Base-by-base conservation (phyloP, 441 rosid genomes). In the Geranium incanum region DNA sequence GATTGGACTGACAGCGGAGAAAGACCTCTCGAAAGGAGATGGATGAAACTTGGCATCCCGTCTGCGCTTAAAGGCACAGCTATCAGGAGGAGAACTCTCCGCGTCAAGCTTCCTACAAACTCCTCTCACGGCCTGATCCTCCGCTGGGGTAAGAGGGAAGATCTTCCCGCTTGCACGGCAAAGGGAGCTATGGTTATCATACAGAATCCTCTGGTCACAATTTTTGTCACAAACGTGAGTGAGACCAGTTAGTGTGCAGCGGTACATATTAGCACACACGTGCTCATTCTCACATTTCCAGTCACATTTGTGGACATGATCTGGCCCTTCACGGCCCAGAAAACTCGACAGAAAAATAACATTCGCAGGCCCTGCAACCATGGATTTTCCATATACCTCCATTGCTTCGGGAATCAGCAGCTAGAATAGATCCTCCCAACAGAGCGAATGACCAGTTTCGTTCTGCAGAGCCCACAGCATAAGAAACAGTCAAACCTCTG, bases 171-270 rank as follows among this genome's bases (percentile, higher is more conserved):
- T 93, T 3, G 88, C 98, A 16, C 87, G 93, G 88, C 98, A 93
- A 69, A 93, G 72, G 52, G 95, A 93, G 81, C 77, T 88, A 76
- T 91, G 96, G 76, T 93, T 93, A 82, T 93, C 98, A 76, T 93
- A 93, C 84, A 93, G 76, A 79, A 93, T 93, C 80, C 97, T 69
- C 93, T 91, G 98, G 86, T 93, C 80, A 84, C 98, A 93, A 76
- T 93, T 91, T 92, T 89, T 89, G 96, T 93, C 98, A 77, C 98
- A 93, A 82, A 93, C 89, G 82, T 93, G 97, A 72, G 96, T 89
- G 52, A 89, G 80, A 16, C 92, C 95, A 64, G 97, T 93, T 82
- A 91, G 85, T 84, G 87, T 91, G 88, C 97, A 88, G 75, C 83
- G 87, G 75, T 83, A 91, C 92, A 93, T 86, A 79, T 93, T 93